Base-by-base conservation (phyloP, 345 rosid genomes). In the Eutrema japonicum region DNA sequence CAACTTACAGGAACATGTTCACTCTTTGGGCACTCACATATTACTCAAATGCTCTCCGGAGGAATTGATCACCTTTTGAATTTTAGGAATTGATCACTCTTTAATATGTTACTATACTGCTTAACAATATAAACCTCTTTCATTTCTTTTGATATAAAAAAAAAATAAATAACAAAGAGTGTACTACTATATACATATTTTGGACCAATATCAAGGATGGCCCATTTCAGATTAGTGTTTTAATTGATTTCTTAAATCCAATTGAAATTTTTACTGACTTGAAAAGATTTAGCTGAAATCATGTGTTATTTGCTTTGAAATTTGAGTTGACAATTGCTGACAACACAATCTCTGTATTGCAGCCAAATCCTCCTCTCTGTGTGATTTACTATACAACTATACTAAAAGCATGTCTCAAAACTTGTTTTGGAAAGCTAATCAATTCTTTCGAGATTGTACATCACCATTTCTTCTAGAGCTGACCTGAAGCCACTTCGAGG, bases 401-500 rank as follows among this genome's bases (percentile, higher is more conserved):
- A 51, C 33, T 48, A 27, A n/a, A 6, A 54, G 33, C 22, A 56
- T 56, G 27, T 56, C 61, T 35, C 49, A 46, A 46, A 46, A 46
- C 22, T n/a, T 46, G 3, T 5, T 43, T 43, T 12, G 48, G 4
- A 46, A 51, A 37, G 11, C 59, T 85, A 93, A 71, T 83, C 96
- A 54, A 91, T 85, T 71, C 97, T 82, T 78, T 89, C 89, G 0
- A 93, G 96, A 84, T 93, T 93, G 69, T 73, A 93, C 83, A 82
- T 54, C 48, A 91, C 96, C 92, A 93, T 84, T 48, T 85, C 84
- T 84, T 88, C 87, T 0, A 91, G 89, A 70, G 91, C 90, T 6
- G 77, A 73, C 38, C 85, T 82, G 36, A 78, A 91, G 4, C 78
- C 56, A 35, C 85, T 76, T 32, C 33, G 83, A 42, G 90, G 96